A percentile compares a stretch with the other conserved stretches of the same genome.
Conservation (phyloP, 1,284 basidiomycete genomes). For the Tetrapyrgos nigripes region DNA sequence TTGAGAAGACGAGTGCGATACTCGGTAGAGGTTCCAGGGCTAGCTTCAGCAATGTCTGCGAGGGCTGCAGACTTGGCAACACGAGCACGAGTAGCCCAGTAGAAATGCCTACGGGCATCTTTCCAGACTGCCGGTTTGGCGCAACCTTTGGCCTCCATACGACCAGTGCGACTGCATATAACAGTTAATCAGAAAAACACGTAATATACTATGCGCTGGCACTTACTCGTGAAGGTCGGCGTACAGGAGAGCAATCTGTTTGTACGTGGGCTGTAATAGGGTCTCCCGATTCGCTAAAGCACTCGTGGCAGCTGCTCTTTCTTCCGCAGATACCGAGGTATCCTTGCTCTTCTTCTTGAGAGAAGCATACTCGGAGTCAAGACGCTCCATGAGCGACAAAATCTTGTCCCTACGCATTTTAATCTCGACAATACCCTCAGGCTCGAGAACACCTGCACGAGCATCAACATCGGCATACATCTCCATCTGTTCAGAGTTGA, state of each 20-base stretch:
- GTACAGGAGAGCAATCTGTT: constrained; percentile 93
- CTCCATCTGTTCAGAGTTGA: constrained; percentile 97
- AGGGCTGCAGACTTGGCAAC: constrained; percentile 72
- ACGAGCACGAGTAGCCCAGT: constrained; percentile 90
- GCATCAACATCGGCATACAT: constrained; percentile 98
- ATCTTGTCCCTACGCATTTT: constrained; percentile 94
- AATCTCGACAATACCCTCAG: constrained; percentile 96
- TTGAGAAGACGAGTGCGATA: constrained; percentile 66
- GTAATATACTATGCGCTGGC: background rate
- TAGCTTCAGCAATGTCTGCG: constrained; percentile 62
- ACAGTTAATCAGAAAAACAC: constrained; percentile 17
- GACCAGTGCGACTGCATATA: constrained; percentile 82
- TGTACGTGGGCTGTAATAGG: constrained; percentile 88
- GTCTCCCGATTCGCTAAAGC: constrained; percentile 84
- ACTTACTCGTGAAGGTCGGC: constrained; percentile 96
- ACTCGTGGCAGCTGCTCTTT: constrained; percentile 73
- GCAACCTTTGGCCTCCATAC: constrained; percentile 98
- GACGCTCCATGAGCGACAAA: constrained; percentile 89
- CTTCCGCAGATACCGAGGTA: constrained; percentile 70
- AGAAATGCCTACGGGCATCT: constrained; percentile 91
- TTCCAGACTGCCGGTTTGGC: constrained; percentile 87
- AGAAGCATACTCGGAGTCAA: constrained; percentile 85
- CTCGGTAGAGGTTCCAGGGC: constrained; percentile 65
- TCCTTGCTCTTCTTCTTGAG: constrained; percentile 87
- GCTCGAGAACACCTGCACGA: constrained; percentile 96